Percentiles rank a stretch among this genome's conserved stretches.
These are phyloP conservation scores for Rhamnella rubrinervis DNA, from an alignment of 331 rosid genomes.

Conservation along the genomic window DNA sequence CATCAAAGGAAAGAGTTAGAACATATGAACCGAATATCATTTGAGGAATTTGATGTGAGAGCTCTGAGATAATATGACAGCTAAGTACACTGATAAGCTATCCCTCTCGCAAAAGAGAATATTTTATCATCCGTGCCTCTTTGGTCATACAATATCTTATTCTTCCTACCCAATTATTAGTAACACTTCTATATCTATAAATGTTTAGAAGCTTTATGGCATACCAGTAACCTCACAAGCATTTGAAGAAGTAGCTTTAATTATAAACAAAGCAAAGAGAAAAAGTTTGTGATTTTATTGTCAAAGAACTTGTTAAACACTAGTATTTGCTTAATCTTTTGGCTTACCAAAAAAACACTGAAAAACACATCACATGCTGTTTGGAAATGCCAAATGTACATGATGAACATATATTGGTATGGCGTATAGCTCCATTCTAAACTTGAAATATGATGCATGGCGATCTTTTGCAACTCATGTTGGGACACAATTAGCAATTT, in stretches of 20 bases:
- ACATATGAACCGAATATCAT: slow-evolving; percentile 5
- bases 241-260: background rate
- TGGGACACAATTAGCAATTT: too few relatives aligned
- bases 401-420: too few relatives aligned
- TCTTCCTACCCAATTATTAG: background rate
- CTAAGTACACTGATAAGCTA: background rate
- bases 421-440: too few relatives aligned
- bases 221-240: background rate
- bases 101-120: background rate
- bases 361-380: too few relatives aligned
- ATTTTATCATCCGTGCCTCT: background rate
- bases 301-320: too few relatives aligned
- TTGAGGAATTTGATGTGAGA: background rate
- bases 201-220: background rate
- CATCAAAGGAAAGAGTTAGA: slow-evolving; percentile 16
- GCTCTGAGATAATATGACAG: background rate
- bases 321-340: too few relatives aligned
- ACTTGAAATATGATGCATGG: too few relatives aligned
- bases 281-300: too few relatives aligned
- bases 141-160: background rate
- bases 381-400: too few relatives aligned
- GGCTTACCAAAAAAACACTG: too few relatives aligned
- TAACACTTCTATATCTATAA: background rate
- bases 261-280: too few relatives aligned
- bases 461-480: too few relatives aligned